Evolutionary conservation across 306 rosid species (phyloP).

Genomic region (Gastrolobium villosum): DNA sequence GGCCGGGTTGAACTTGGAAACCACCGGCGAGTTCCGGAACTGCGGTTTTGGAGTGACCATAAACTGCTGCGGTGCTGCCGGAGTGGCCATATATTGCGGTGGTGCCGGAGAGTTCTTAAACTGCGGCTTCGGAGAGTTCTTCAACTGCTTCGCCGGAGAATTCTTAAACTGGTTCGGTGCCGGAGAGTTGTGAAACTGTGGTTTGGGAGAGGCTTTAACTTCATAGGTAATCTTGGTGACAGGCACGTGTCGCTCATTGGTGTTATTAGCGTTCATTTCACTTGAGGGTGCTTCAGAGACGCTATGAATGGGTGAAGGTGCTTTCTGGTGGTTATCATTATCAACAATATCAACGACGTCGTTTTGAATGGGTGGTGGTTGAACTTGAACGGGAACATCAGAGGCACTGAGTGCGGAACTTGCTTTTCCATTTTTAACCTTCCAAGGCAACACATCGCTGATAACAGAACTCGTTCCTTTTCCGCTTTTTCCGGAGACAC

Average conservation of each 20-base stretch:
- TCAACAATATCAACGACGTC: background rate
- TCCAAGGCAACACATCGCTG: constrained; percentile 49
- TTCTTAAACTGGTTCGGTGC: background rate
- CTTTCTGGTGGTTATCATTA: background rate
- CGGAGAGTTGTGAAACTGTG: constrained; percentile 2
- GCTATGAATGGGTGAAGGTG: background rate
- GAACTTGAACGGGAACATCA: background rate
- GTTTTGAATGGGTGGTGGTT: background rate
- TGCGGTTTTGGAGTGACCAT: background rate
- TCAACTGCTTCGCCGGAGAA: constrained; percentile 36
- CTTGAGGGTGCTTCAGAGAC: background rate
- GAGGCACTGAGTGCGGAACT: background rate
- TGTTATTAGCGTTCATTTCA: background rate
- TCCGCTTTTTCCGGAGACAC: constrained; percentile 22
- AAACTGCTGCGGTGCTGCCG: background rate
- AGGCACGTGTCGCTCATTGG: background rate
- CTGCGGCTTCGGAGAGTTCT: constrained; percentile 31
- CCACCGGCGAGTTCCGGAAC: constrained; percentile 29
- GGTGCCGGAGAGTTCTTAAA: constrained; percentile 33
- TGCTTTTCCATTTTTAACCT: constrained; percentile 47
- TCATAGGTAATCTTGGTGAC: background rate
- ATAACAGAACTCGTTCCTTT: constrained; percentile 36
- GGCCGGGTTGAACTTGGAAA: constrained; percentile 43
- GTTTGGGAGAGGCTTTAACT: constrained; percentile 30
- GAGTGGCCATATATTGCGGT: background rate